phyloP scores from a whole-genome alignment of 306 rosid species.

The Cucumis melo region DNA sequence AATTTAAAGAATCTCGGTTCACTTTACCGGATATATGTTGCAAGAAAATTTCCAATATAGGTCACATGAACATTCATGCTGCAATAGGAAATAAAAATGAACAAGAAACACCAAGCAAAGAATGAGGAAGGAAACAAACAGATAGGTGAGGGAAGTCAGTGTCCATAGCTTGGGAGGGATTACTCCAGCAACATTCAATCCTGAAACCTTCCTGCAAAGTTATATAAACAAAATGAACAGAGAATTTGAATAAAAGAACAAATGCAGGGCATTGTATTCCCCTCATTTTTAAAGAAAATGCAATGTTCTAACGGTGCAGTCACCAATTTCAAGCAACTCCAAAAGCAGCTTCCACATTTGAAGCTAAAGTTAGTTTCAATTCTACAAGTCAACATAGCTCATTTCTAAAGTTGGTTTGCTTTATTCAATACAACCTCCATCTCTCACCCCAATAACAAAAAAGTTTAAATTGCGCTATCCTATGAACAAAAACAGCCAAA shows the following conservation, averaged over 20 bases:
- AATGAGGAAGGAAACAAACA: conserved; percentile 25
- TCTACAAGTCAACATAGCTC: too few relatives aligned
- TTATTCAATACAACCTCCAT: too few relatives aligned
- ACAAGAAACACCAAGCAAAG: background rate
- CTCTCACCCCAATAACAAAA: too few relatives aligned
- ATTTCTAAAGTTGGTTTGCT: too few relatives aligned
- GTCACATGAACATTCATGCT: background rate
- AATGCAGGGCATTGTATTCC: background rate
- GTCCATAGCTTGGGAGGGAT: conserved; percentile 67
- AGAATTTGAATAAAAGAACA: background rate
- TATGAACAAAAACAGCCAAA: too few relatives aligned
- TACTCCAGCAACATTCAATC: conserved; percentile 23
- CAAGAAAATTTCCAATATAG: background rate
- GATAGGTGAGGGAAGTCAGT: conserved; percentile 37
- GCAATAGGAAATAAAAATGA: background rate
- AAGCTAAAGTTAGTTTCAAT: too few relatives aligned
- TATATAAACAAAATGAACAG: background rate
- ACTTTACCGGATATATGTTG: background rate
- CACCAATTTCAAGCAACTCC: too few relatives aligned
- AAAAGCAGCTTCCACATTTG: too few relatives aligned
- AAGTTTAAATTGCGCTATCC: too few relatives aligned
- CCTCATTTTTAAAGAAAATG: background rate
- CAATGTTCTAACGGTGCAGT: too few relatives aligned
- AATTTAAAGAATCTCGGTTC: background rate
- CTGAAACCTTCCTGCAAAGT: conserved; percentile 43